phyloP scores from a whole-genome alignment of 2,329 filamentous ascomycete species.

The Xylariaceae sp. region DNA sequence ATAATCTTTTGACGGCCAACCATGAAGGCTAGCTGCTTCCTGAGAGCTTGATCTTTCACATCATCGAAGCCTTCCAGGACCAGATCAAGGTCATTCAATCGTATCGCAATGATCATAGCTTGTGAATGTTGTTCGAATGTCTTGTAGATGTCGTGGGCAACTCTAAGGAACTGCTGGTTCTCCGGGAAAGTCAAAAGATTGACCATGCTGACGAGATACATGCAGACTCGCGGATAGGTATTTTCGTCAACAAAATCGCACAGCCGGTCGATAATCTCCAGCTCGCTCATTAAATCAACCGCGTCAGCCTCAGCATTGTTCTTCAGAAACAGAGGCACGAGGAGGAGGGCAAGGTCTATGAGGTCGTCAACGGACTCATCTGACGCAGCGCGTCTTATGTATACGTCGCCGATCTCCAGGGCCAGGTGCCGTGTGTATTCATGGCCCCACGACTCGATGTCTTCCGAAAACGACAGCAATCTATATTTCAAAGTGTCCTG shows the following conservation, averaged over 20 bases:
- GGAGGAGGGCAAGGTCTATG: constrained; percentile 71
- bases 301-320: constrained; percentile 98
- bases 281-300: constrained; percentile 91
- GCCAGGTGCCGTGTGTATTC: constrained; percentile 96
- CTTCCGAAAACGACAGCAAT: constrained; percentile 79
- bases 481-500: constrained; percentile 97
- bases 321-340: constrained; percentile 92
- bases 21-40: constrained; percentile 91
- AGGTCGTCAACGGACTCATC: constrained; percentile 82
- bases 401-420: constrained; percentile 92
- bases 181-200: constrained; percentile 95
- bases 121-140: constrained; percentile 89
- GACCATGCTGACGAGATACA: constrained; percentile 99
- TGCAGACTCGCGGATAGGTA: constrained; percentile 85
- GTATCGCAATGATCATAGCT: constrained; percentile 89
- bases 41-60: constrained; percentile 72
- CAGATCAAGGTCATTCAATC: constrained; percentile 78
- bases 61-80: constrained; percentile 78
- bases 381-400: constrained; percentile 76
- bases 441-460: constrained; percentile 96
- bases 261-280: constrained; percentile 94
- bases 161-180: constrained; percentile 90
- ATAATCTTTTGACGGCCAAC: constrained; percentile 87
- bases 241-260: constrained; percentile 86
- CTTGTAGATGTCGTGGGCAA: constrained; percentile 89